These are phyloP conservation scores for Imleria badia DNA, from an alignment of 768 basidiomycete species.

Conservation along the genomic window DNA sequence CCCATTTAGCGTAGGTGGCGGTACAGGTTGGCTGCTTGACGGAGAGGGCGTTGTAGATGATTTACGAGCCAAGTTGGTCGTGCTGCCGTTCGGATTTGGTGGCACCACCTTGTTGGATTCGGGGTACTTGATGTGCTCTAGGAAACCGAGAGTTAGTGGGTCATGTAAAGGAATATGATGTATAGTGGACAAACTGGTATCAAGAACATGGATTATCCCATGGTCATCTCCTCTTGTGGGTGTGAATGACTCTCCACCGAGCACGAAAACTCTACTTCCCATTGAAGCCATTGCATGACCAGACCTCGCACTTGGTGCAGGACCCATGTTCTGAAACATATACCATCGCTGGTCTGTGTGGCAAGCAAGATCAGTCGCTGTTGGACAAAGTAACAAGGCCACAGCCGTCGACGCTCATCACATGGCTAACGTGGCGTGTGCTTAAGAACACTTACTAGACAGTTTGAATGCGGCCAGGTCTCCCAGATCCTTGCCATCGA, in stretches of 20 bases:
- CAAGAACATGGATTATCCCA: constrained; percentile 82
- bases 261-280: constrained; percentile 84
- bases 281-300: constrained; percentile 98
- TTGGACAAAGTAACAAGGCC: constrained; percentile 1
- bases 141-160: constrained; percentile 2
- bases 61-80: constrained; percentile 43
- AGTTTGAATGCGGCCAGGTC: constrained; percentile 98
- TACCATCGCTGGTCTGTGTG: constrained; percentile 92
- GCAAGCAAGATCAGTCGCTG: constrained; percentile 8
- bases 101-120: constrained; percentile 49
- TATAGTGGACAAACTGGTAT: constrained; percentile 72
- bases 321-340: constrained; percentile 99
- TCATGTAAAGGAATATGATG: background rate
- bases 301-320: constrained; percentile 85
- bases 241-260: constrained; percentile 91
- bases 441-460: constrained; percentile 64
- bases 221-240: constrained; percentile 76
- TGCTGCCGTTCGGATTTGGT: constrained; percentile 31
- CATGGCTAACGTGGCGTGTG: background rate
- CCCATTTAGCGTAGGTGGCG: constrained; percentile 31
- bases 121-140: constrained; percentile 94
- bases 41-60: constrained; percentile 43
- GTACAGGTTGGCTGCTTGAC: constrained; percentile 27
- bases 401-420: background rate
- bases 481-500: constrained; percentile 93